A percentile compares a stretch with the other conserved stretches of the same genome.
These are phyloP conservation scores for Penicillium bialowiezense DNA, from an alignment of 495 filamentous ascomycete genomes.

Conservation along the genomic window DNA sequence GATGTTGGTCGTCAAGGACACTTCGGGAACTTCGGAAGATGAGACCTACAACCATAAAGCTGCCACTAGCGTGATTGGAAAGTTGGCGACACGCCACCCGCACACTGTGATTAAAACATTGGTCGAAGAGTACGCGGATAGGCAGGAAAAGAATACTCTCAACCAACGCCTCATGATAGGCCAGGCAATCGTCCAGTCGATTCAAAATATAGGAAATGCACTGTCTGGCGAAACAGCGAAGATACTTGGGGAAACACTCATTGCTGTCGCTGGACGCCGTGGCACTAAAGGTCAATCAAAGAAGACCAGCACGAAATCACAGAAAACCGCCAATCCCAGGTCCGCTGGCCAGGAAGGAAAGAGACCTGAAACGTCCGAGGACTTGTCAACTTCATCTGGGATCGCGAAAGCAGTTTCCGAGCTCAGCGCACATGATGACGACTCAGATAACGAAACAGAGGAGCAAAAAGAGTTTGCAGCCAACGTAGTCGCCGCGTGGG, in stretches of 20 bases:
- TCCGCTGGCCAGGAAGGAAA: slow-evolving; percentile 23
- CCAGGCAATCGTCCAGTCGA: slow-evolving; percentile 66
- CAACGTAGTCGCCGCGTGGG: slow-evolving; percentile 73
- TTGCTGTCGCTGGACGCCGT: slow-evolving; percentile 65
- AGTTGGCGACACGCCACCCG: slow-evolving; percentile 63
- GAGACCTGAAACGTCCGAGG: slow-evolving; percentile 24
- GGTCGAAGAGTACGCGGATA: slow-evolving; percentile 67
- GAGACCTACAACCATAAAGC: slow-evolving; percentile 77
- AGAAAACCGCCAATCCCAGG: slow-evolving; percentile 35
- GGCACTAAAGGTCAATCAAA: slow-evolving; percentile 54
- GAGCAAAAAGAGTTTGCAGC: slow-evolving; percentile 54
- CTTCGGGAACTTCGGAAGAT: slow-evolving; percentile 30
- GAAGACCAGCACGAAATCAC: slow-evolving; percentile 44
- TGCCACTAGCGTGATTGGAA: slow-evolving; percentile 64
- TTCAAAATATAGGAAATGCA: slow-evolving; percentile 62
- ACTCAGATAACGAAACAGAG: slow-evolving; percentile 43
- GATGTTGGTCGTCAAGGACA: slow-evolving; percentile 61
- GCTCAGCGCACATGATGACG: slow-evolving; percentile 16
- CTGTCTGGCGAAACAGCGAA: slow-evolving; percentile 57
- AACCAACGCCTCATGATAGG: slow-evolving; percentile 71
- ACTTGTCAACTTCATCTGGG: slow-evolving; percentile 32
- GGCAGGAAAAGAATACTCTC: slow-evolving; percentile 52
- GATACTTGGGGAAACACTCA: slow-evolving; percentile 56
- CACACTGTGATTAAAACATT: slow-evolving; percentile 62
- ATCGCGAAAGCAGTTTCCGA: slow-evolving; percentile 1